Evolutionary conservation across 495 filamentous ascomycete genomes (phyloP), one percentile per base, ranked within the genome.

Genomic region (Talaromyces borbonicus): DNA sequence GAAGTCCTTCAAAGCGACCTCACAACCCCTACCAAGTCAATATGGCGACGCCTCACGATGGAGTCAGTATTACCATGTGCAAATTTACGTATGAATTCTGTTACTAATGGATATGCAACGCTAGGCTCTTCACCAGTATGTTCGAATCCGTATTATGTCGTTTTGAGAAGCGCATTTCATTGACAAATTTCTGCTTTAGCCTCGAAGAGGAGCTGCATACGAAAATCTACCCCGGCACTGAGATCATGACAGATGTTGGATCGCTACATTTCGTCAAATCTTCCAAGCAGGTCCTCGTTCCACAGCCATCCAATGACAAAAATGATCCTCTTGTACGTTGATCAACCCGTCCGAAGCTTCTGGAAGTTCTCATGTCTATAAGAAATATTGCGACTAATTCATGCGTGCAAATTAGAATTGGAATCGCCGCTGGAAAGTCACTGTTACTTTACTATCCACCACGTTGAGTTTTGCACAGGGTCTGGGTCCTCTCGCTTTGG

Each of bases 201-300:
- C 38, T 46, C n/a, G 71, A 74, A 55, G 52, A 63, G 38, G 69
- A 74, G 63, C 65, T 81, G 40, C 57, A 74, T 16, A 68, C 66
- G 23, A 68, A 74, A 48, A 76, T 82, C 41, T 66, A 77, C 30
- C 78, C 78, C 0, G 78, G 78, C 2, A 81, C 78, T 12, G 78
- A 81, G 60, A 71, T 80, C 57, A 81, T 80, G 78, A 57, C 63
- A 33, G 73, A 77, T 55, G 66, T 79, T 31, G 78, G 77, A 23
- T 57, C 58, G 0, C 77, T 79, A 59, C 77, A 79, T 56, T 81
- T 83, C 51, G 73, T 79, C 56, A 77, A 78, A 56, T 64, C 65
- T 11, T 59, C 62, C 15, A 52, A 67, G 20, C 57, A 60, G 2
- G 74, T 75, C 3, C 64, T 77, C n/a, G 69, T 78, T 5, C 74